Percentiles rank a stretch among this genome's conserved stretches.
Evolutionary conservation across 1,284 basidiomycete species (phyloP).

Genomic region (Cryptococcus hybrid): DNA sequence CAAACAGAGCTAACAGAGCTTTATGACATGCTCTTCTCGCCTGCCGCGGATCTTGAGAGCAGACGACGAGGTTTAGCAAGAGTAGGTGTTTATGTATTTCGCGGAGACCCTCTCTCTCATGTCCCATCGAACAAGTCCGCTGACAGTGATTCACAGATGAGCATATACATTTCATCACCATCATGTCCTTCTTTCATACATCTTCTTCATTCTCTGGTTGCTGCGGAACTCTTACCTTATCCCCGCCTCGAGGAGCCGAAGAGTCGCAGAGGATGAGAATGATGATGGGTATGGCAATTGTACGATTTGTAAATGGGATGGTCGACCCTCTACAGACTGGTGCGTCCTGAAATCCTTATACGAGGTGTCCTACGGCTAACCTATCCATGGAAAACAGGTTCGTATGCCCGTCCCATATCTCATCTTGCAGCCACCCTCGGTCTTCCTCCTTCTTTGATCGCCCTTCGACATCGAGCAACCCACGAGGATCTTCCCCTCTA

Average conservation of each 20-base stretch:
- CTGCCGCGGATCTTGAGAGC: conserved; percentile 60
- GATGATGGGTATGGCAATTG: conserved; percentile 65
- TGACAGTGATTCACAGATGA: conserved; percentile 52
- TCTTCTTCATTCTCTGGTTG: conserved; percentile 61
- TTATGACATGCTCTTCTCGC: conserved; percentile 73
- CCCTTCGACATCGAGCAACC: conserved; percentile 89
- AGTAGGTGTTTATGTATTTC: conserved; percentile 53
- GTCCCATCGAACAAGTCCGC: background rate
- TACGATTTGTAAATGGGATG: conserved; percentile 88
- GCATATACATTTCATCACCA: conserved; percentile 67
- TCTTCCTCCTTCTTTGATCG: conserved; percentile 87
- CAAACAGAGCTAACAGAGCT: conserved; percentile 73
- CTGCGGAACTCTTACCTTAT: conserved; percentile 59
- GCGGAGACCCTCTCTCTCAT: background rate
- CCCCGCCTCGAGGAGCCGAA: conserved; percentile 57
- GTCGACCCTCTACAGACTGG: conserved; percentile 92
- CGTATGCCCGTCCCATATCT: conserved; percentile 83
- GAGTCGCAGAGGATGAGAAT: conserved; percentile 57
- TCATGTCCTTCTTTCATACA: conserved; percentile 64
- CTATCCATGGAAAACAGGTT: conserved; percentile 17
- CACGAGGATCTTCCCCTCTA: conserved; percentile 93
- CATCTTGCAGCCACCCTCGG: conserved; percentile 82
- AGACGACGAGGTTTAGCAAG: conserved; percentile 66
- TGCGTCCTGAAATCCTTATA: conserved; percentile 32
- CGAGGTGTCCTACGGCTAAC: background rate